Base-by-base conservation (phyloP, 345 rosid genomes). In the Hibiscus tridactylites region DNA sequence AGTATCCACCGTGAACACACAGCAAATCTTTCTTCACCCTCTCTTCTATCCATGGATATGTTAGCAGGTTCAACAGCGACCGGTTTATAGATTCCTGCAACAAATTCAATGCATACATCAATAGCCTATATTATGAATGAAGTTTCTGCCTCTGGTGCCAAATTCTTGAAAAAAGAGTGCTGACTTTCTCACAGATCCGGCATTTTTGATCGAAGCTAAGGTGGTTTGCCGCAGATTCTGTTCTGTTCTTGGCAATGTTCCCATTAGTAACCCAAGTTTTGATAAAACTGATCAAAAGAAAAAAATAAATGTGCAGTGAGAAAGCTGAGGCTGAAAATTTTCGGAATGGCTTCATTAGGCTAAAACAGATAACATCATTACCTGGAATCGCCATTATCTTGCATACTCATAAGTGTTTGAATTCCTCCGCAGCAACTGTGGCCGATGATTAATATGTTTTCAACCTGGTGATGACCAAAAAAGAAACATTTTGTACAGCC, bases 351-450 rank as follows among this genome's bases (percentile, higher is more conserved):
- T 24, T 54, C 26, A 16, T 49, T 54, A 26, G 6, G 13, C 0
- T 19, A 21, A 11, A 42, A 42, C 10, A 11, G 33, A 21, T 1
- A 57, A 9, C 12, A 57, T 9, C 44, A 9, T 39, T 62, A 94
- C 98, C 98, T 94, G 31, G 97, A 82, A 33, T 87, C 85, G 33
- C 79, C 85, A 73, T 83, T 81, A 49, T 84, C 91, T 62, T 81
- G 83, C 88, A 88, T 87, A 54, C 85, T 88, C 97, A 94, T 91
- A 61, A 91, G 91, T 9, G 96, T 88, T 26, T 78, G 87, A 72
- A 94, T 91, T 68, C 98, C 98, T 75, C 95, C 98, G 46, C 97
- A 94, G 71, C 87, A 71, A 78, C 97, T 90, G 74, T 91, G 98
- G 46, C 97, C 98, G 69, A 90, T 83, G 50, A 94, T 82, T 71